Percentiles rank a stretch among this genome's conserved stretches.
Evolutionary conservation across 2,329 filamentous ascomycete species (phyloP).

Genomic region (Neurospora crassa): DNA sequence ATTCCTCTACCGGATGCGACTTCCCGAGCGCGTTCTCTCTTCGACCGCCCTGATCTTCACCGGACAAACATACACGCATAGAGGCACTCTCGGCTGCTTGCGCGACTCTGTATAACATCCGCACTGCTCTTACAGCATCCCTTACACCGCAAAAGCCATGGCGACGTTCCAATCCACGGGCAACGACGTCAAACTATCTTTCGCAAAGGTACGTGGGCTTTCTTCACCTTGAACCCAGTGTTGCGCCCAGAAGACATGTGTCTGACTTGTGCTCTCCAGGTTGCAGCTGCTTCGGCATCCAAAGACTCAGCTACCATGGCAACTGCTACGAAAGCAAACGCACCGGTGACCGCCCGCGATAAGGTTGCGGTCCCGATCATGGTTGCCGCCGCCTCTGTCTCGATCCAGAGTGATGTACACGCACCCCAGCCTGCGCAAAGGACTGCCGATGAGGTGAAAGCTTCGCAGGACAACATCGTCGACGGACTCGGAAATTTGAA

Average conservation of each 20-base stretch:
- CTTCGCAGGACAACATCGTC: slow-evolving; percentile 15
- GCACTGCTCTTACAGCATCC: slow-evolving; percentile 13
- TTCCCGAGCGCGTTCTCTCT: slow-evolving; percentile 2
- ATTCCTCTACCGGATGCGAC: slow-evolving; percentile 6
- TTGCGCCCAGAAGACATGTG: background rate
- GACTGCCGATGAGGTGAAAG: background rate
- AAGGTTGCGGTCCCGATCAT: background rate
- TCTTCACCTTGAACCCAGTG: background rate
- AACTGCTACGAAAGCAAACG: slow-evolving; percentile 16
- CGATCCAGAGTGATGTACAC: slow-evolving; percentile 1
- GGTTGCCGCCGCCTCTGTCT: slow-evolving; percentile 1
- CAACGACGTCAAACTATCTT: slow-evolving; percentile 51
- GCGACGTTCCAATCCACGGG: slow-evolving; percentile 35
- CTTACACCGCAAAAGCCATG: slow-evolving; percentile 26
- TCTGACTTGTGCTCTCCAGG: slow-evolving; percentile 24
- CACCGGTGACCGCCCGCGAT: slow-evolving; percentile 11
- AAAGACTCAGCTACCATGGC: slow-evolving; percentile 25
- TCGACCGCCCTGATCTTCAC: slow-evolving; percentile 13
- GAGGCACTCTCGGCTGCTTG: slow-evolving; percentile 2
- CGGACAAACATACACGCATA: slow-evolving; percentile 16
- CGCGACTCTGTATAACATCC: background rate
- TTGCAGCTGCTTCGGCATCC: slow-evolving; percentile 35
- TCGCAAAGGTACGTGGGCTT: slow-evolving; percentile 56
- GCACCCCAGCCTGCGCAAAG: slow-evolving; percentile 3
- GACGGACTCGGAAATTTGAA: slow-evolving; percentile 23